Conservation (phyloP, 441 rosid genomes). For the Macaranga tanarius region DNA sequence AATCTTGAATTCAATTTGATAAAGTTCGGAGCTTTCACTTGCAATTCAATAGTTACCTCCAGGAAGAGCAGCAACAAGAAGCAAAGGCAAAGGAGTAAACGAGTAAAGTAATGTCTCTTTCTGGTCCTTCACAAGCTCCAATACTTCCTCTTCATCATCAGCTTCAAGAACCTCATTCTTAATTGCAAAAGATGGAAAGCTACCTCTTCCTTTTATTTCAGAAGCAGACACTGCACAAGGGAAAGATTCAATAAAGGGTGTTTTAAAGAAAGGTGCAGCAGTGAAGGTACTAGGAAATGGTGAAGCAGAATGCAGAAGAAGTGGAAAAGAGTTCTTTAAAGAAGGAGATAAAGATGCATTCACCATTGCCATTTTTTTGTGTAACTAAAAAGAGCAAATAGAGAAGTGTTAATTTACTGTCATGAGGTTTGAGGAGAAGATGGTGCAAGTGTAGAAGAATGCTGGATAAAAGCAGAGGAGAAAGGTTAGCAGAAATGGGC, state of each 20-base stretch:
- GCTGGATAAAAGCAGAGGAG: too few relatives aligned
- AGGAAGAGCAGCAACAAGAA: conserved; percentile 70
- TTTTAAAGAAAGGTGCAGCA: conserved; percentile 23
- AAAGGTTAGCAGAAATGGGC: background rate
- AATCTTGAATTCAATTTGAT: background rate
- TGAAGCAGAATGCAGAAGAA: conserved; percentile 25
- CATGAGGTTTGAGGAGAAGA: background rate
- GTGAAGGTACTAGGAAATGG: conserved; percentile 20
- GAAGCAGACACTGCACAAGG: conserved; percentile 15
- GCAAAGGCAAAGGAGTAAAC: conserved; percentile 60
- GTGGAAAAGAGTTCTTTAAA: conserved; percentile 19
- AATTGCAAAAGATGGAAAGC: conserved; percentile 26
- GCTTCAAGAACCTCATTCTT: conserved; percentile 26
- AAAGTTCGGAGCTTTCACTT: background rate
- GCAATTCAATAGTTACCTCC: conserved; percentile 48
- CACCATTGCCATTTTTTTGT: conserved; percentile 45
- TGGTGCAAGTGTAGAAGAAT: background rate
- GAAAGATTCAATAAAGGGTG: conserved; percentile 21
- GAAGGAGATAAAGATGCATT: conserved; percentile 33
- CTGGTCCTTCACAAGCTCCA: conserved; percentile 23
- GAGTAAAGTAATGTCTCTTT: conserved; percentile 59
- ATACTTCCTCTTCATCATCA: conserved; percentile 20
- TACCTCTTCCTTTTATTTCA: conserved; percentile 12
- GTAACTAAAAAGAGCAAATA: conserved; percentile 7
- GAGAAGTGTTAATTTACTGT: background rate